A percentile compares a stretch with the other conserved stretches of the same genome.
These are phyloP conservation scores for Globisporangium rhizosaccharum DNA, from an alignment of 352 stramenopile species.

Conservation along the genomic window DNA sequence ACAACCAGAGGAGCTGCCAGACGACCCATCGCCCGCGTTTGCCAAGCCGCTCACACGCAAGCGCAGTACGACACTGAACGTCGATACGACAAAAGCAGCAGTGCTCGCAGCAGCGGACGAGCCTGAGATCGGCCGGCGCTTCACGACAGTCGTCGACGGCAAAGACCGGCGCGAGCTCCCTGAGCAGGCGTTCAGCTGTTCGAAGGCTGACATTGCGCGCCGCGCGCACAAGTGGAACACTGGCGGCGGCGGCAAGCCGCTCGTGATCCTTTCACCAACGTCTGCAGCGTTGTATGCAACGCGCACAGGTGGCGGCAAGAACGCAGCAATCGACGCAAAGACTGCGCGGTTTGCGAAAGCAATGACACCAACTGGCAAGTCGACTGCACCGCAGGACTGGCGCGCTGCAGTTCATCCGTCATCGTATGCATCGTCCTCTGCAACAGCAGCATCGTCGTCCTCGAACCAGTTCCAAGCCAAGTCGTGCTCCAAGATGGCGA, in stretches of 20 bases:
- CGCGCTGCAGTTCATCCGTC: slow-evolving; percentile 1
- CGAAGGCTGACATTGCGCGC: slow-evolving; percentile 11
- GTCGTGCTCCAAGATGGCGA: slow-evolving; percentile 13
- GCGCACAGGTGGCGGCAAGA: background rate
- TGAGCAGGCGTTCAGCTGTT: slow-evolving; percentile 15
- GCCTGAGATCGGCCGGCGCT: slow-evolving; percentile 4
- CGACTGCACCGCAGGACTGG: slow-evolving; percentile 8
- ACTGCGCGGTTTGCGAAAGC: slow-evolving; percentile 6
- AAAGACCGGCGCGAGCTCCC: slow-evolving; percentile 7
- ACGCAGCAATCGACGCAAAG: background rate
- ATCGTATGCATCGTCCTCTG: background rate
- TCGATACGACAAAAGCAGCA: slow-evolving; percentile 10
- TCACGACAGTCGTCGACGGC: slow-evolving; percentile 12
- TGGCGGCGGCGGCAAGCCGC: slow-evolving; percentile 11
- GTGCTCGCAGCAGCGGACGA: slow-evolving; percentile 3
- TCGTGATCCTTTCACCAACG: slow-evolving; percentile 9
- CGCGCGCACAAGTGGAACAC: slow-evolving; percentile 14
- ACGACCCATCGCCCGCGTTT: background rate
- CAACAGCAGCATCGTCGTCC: background rate
- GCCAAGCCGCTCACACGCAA: slow-evolving; percentile 9
- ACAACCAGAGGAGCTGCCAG: background rate
- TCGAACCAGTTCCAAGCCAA: slow-evolving; percentile 9
- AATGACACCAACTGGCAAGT: slow-evolving; percentile 2
- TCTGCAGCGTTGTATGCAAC: slow-evolving; percentile 8
- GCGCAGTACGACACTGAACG: slow-evolving; percentile 13